phyloP scores from a whole-genome alignment of 163 green algal genomes.

The Chlorella variabilis region DNA sequence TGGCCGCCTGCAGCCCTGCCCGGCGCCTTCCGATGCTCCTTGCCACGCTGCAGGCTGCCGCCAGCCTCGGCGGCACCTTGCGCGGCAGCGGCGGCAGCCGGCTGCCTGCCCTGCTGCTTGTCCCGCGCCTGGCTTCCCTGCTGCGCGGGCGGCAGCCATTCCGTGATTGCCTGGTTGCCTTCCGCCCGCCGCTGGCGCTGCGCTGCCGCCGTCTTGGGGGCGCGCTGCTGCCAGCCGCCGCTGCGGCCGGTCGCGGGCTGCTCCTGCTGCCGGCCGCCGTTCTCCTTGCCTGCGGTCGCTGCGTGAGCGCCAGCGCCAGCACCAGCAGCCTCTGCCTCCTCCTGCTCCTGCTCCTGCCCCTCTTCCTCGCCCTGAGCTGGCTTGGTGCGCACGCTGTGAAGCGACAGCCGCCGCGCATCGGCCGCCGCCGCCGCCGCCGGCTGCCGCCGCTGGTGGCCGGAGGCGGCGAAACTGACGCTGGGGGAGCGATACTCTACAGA shows the following conservation, averaged over 20 bases:
- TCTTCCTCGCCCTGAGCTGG: neutral
- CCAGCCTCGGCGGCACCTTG: too few species aligned
- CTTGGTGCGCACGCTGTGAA: slow-evolving; percentile 16
- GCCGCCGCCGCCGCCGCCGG: neutral
- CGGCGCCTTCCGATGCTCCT: neutral
- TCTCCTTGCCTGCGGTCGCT: neutral
- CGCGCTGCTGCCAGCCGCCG: slow-evolving; percentile 16
- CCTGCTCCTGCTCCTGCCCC: neutral
- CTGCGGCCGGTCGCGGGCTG: neutral
- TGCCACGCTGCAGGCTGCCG: neutral
- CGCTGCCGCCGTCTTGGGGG: neutral
- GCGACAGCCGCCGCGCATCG: slow-evolving; percentile 26
- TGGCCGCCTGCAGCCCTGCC: too few species aligned
- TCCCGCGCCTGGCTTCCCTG: neutral
- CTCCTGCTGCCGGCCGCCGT: neutral
- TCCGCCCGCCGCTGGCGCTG: slow-evolving; percentile 1
- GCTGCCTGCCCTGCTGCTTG: neutral
- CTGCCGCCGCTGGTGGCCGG: neutral
- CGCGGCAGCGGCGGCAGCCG: too few species aligned
- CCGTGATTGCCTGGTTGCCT: neutral
- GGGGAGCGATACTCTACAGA: slow-evolving; percentile 24
- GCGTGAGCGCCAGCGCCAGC: too few species aligned
- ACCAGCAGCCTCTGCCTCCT: neutral
- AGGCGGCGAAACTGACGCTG: slow-evolving; percentile 8
- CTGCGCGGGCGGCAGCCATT: neutral